Conservation (phyloP, 352 stramenopile species). For the Pythium folliculosum region DNA sequence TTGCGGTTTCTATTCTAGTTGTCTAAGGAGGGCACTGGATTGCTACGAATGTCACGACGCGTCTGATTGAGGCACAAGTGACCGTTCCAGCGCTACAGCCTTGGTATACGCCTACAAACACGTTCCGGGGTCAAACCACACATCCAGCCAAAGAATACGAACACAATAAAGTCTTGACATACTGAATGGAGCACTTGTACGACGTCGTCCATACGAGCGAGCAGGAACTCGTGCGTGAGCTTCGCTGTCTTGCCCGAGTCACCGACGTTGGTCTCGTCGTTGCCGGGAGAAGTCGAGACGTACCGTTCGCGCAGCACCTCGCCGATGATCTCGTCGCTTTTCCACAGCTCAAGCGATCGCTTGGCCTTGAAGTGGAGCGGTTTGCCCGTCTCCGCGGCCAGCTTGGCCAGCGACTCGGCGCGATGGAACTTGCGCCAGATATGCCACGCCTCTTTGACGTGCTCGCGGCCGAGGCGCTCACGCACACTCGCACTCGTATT, state of each 20-base stretch:
- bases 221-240: conserved; percentile 46
- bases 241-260: conserved; percentile 6
- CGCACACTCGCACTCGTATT: conserved; percentile 23
- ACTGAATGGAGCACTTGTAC: conserved; percentile 54
- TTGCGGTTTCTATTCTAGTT: conserved; percentile 12
- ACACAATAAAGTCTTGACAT: not conserved
- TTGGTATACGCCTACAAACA: conserved; percentile 32
- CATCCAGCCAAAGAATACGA: not conserved
- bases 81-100: conserved; percentile 30
- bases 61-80: not conserved
- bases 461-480: conserved; percentile 54
- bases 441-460: conserved; percentile 72
- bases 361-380: conserved; percentile 48
- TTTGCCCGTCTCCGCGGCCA: conserved; percentile 7
- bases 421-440: conserved; percentile 71
- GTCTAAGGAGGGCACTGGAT: not conserved
- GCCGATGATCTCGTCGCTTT: conserved; percentile 66
- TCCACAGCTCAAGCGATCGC: conserved; percentile 56
- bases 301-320: conserved; percentile 45
- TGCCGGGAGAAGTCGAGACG: conserved; percentile 5
- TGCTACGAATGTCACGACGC: not conserved
- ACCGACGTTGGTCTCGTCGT: not conserved
- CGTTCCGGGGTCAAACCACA: conserved; percentile 23
- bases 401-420: conserved; percentile 3
- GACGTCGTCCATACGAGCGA: conserved; percentile 44